phyloP scores from a whole-genome alignment of 331 rosid species.

The Pyracantha coccinea region DNA sequence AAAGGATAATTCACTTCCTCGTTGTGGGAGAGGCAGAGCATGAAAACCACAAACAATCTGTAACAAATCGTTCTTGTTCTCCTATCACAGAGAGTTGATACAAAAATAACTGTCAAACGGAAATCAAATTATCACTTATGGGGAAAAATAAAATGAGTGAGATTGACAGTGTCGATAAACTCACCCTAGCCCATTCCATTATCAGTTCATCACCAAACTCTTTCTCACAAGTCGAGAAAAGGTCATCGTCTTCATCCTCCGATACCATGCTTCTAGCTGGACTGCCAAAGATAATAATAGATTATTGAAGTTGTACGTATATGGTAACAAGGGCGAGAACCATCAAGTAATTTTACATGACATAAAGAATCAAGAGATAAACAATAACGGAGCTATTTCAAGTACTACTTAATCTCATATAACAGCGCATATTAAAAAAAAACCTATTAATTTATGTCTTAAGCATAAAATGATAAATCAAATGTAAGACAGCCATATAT shows the following conservation, averaged over 20 bases:
- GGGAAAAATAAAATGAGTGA: conserved; percentile 13
- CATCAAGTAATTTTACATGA: neutral
- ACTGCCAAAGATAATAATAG: conserved; percentile 64
- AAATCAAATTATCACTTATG: conserved; percentile 19
- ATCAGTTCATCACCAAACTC: conserved; percentile 50
- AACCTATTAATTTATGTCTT: neutral
- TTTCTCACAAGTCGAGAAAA: conserved; percentile 44
- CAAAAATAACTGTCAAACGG: conserved; percentile 16
- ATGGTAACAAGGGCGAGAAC: conserved; percentile 2
- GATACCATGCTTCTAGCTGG: conserved; percentile 75
- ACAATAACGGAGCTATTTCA: neutral
- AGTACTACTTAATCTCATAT: conserved; percentile 9
- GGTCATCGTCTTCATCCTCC: conserved; percentile 68
- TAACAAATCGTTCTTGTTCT: conserved; percentile 69
- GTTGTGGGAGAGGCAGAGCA: conserved; percentile 53
- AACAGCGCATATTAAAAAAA: conserved; percentile 3
- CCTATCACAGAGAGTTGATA: conserved; percentile 39
- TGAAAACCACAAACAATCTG: conserved; percentile 83
- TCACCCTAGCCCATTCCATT: conserved; percentile 91
- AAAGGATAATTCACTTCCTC: conserved; percentile 59
- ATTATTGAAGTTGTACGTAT: conserved; percentile 25
- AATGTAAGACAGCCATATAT: conserved; percentile 11
- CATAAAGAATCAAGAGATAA: conserved; percentile 9
- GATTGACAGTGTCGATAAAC: conserved; percentile 28
- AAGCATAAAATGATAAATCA: conserved; percentile 5